Evolutionary conservation across 768 basidiomycete species (phyloP).

Genomic region (Grammothele lineata): DNA sequence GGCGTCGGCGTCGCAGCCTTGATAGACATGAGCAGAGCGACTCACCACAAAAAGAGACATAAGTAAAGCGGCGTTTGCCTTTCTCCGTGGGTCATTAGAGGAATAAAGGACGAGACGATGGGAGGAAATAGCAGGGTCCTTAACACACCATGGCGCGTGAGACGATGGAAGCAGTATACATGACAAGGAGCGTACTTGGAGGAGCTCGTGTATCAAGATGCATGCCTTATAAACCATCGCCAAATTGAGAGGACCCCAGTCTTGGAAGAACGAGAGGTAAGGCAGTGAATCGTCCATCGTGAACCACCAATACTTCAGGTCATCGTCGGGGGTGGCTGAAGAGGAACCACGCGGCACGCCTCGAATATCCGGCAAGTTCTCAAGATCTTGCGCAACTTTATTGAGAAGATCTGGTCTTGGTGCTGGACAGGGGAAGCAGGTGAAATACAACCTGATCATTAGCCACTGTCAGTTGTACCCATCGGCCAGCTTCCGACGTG

Average conservation of each 20-base stretch:
- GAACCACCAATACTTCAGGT: conserved; percentile 82
- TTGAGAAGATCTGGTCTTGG: conserved; percentile 68
- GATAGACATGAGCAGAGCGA: conserved; percentile 15
- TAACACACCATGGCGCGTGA: conserved; percentile 3
- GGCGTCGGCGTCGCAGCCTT: background rate
- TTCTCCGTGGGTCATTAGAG: conserved; percentile 76
- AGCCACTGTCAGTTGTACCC: conserved; percentile 7
- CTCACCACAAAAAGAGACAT: conserved; percentile 91
- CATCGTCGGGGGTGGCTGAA: conserved; percentile 61
- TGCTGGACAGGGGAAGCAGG: conserved; percentile 76
- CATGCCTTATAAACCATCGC: conserved; percentile 94
- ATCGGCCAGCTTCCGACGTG: conserved; percentile 1
- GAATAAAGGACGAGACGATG: conserved; percentile 86
- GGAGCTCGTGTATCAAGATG: conserved; percentile 84
- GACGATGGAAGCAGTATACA: background rate
- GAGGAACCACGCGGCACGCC: conserved; percentile 55
- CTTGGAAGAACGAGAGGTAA: conserved; percentile 92
- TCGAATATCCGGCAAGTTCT: conserved; percentile 58
- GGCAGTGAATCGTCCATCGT: conserved; percentile 89
- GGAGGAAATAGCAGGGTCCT: conserved; percentile 74
- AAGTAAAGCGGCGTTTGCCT: conserved; percentile 92
- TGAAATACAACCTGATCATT: conserved; percentile 67
- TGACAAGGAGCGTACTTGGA: conserved; percentile 51
- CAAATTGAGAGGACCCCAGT: conserved; percentile 90
- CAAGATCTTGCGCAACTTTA: conserved; percentile 44